Base-by-base conservation (phyloP, 2,329 filamentous ascomycete species). In the Colletotrichum orchidophilum region DNA sequence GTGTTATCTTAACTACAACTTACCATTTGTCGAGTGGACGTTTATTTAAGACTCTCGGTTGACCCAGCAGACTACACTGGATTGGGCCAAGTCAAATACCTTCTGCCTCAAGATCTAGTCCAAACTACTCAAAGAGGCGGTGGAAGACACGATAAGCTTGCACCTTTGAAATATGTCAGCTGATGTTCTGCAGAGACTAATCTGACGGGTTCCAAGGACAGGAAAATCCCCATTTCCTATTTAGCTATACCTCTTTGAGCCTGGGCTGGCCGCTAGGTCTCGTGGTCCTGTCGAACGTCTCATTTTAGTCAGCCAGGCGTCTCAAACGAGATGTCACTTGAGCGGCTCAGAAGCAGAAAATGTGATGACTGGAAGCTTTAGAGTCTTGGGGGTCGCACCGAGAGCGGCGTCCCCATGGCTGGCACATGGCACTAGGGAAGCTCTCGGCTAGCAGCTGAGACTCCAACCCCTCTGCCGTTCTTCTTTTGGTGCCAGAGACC, bases 381-480 rank as follows among this genome's bases (percentile, higher is more conserved):
- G 3, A 6, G 27, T 15, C 4, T 21, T 53, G 21, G 24, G 24
- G 46, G 49, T 53, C 35, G 5, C 33, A 31, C 61, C 39, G 29
- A 61, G 66, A 70, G 31, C 67, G 67, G 67, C 46, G n/a, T 58
- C 67, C 18, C 42, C 50, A 49, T 66, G 62, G 63, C 63, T 61
- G 55, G 63, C 63, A 39, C 55, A 42, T 50, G 49, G 55, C 67
- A 63, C 67, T 70, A 66, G 33, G 39, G 39, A n/a, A 21, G 39
- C 39, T 11, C 21, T 39, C 3, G 27, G 21, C 39, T 46, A 46
- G 42, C 54, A 65, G 66, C 61, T 64, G 53, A 69, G 66, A 59
- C 60, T 27, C 53, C 60, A 64, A 53, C 46, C 55, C 66, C 63
- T 8, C 35, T 29, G 3, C 21, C 29, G 24, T 27, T 12, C 7